These are phyloP conservation scores for Didymella sp. DNA, from an alignment of 2,329 filamentous ascomycete genomes.

Conservation along the genomic window DNA sequence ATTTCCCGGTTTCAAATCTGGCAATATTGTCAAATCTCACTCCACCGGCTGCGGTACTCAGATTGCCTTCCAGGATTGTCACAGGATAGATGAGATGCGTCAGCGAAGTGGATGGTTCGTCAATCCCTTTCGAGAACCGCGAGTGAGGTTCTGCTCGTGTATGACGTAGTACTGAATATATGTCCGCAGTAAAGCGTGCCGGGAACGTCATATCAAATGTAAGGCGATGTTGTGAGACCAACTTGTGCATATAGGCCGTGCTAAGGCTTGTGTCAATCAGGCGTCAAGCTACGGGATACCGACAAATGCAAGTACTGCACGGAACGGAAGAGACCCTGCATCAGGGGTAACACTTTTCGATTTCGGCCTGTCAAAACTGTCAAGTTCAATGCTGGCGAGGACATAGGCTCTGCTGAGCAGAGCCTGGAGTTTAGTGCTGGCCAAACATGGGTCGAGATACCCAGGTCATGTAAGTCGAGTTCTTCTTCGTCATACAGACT, in stretches of 20 bases:
- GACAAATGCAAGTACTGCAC: constrained; percentile 43
- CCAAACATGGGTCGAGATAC: constrained; percentile 41
- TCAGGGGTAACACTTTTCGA: constrained; percentile 41
- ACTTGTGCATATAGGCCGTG: background rate
- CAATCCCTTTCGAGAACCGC: background rate
- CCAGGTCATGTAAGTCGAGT: constrained; percentile 29
- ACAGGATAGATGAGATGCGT: constrained; percentile 27
- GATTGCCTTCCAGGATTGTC: constrained; percentile 7
- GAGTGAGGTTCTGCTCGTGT: constrained; percentile 1
- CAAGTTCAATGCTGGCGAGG: constrained; percentile 44
- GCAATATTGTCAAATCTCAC: constrained; percentile 20
- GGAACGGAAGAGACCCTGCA: constrained; percentile 37
- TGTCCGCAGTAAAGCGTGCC: constrained; percentile 36
- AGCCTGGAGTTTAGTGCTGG: constrained; percentile 34
- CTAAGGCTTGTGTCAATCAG: constrained; percentile 24
- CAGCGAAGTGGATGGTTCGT: constrained; percentile 42
- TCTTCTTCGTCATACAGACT: background rate
- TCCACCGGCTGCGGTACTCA: constrained; percentile 10
- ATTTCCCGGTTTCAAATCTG: constrained; percentile 25
- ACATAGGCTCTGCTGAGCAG: constrained; percentile 41
- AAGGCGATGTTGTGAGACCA: constrained; percentile 15
- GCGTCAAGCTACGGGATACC: constrained; percentile 38
- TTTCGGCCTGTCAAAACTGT: constrained; percentile 41
- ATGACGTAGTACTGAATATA: constrained; percentile 22
- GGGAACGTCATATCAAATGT: constrained; percentile 46